Base-by-base conservation (phyloP, 805 yeast species). In the Sugiyamaella qingdaonensis region DNA sequence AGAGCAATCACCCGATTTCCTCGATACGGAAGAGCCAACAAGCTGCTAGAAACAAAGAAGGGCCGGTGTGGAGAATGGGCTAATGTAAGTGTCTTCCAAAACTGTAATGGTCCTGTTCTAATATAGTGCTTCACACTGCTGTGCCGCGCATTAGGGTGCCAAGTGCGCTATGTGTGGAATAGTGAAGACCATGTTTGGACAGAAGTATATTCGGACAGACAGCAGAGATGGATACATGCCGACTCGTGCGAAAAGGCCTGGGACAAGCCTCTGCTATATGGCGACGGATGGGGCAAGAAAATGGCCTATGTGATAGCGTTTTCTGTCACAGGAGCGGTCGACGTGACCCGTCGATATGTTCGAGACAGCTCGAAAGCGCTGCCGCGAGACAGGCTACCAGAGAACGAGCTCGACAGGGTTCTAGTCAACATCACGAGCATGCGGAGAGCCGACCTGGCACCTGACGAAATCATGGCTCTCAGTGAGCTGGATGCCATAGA, bases 31-130 rank as follows among this genome's bases (percentile, higher is more conserved):
- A 78, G 82, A 56, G 86, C 92, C 0, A 70, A 69, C 0, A 79
- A 77, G 54, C 69, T 92, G 21, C 68, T 92, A 13, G 72, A 78
- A 29, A 78, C 85, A 0, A 71, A 88, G 42, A 64, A 65, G 33
- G 98, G 98, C 0, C 75, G 98, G 46, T 92, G 98, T 69, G 98
- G 98, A 0, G 98, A 92, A 67, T 92, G 96, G 95, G 92, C 91
- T 52, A 86, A 87, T 60, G 62, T 62, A 29, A 39, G 43, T 36
- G 58, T n/a, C n/a, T 44, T 44, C 5, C 2, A 10, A 44, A 2
- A 16, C 32, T 13, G 14, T 9, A 14, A 5, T 11, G 18, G 3
- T 9, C n/a, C 16, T 10, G 24, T 9, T 11, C 52, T 34, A 18
- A 42, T 52, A 24, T 19, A 62, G 63, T 81, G 92, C 57, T 90